Evolutionary conservation across 2,329 filamentous ascomycete genomes (phyloP), one percentile per base, ranked within the genome.

Genomic region (Cryphonectria nitschkei): DNA sequence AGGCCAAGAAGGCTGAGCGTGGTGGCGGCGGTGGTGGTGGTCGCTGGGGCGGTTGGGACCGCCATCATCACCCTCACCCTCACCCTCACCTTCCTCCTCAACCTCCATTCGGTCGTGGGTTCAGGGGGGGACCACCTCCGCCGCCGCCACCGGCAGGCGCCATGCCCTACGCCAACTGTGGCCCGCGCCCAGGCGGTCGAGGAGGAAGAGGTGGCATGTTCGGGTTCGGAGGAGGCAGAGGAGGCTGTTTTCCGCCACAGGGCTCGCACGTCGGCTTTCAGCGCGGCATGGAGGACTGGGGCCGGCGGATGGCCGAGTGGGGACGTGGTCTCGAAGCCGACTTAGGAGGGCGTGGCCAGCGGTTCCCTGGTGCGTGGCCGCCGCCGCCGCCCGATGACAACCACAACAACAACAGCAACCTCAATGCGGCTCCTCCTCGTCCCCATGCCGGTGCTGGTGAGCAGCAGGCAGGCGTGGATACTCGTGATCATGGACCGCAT

Each of bases 321-420:
- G 54, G 68, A 19, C 60, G 65, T 3, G 1, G 58, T 11, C 4
- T 50, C 52, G 41, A 32, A 16, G 8, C 60, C n/a, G n/a, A 65
- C 58, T 1, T 50, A n/a, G 16, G 54, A 26, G 26, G 13, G 19
- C 19, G 50, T 37, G 43, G 29, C 70, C 70, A 62, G 9, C 29
- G 46, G 26, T 68, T 72, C 56, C 78, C 80, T 0, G 80, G 80
- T 8, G 77, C 79, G 7, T 82, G 80, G 81, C 80, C 76, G 32
- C 78, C 79, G 6, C 82, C 80, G 81, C 80, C 81, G 9, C 73
- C 76, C 29, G 78, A 81, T n/a, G 67, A 56, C 37, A 22, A 58
- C 29, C 9, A n/a, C 46, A n/a, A 56, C 37, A 22, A 58, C 29
- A n/a, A n/a, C 46, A n/a, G 9, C 22, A n/a, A 50, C 46, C 9